Conservation (phyloP, 768 basidiomycete species). For the Glaciozyma martinii region DNA sequence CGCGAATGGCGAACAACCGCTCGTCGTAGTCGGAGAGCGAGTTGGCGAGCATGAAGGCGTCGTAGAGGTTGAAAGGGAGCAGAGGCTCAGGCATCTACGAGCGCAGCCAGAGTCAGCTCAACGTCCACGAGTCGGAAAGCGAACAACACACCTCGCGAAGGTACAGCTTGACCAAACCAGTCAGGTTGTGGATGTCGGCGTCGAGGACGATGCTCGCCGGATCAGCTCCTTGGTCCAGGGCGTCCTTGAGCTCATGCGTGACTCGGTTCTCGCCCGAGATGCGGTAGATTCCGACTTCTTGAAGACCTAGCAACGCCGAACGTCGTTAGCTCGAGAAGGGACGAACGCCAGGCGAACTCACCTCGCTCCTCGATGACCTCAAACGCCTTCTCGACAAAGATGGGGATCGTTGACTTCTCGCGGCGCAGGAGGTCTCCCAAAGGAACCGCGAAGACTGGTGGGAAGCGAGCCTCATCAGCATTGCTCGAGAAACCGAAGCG, state of each 20-base stretch:
- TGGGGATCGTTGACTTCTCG: slow-evolving; percentile 15
- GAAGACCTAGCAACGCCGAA: neutral
- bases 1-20: slow-evolving; percentile 28
- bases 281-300: slow-evolving; percentile 28
- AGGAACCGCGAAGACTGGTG: slow-evolving; percentile 22
- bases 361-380: slow-evolving; percentile 17
- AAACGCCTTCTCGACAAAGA: slow-evolving; percentile 11
- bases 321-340: too few species aligned
- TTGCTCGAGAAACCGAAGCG: too few species aligned
- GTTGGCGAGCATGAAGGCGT: slow-evolving; percentile 25
- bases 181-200: slow-evolving; percentile 31
- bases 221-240: slow-evolving; percentile 7
- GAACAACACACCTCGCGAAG: slow-evolving; percentile 8
- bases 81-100: slow-evolving; percentile 30
- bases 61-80: slow-evolving; percentile 23
- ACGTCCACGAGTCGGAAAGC: too few species aligned
- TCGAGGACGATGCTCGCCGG: neutral
- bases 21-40: slow-evolving; percentile 27
- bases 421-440: slow-evolving; percentile 12
- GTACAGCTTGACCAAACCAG: slow-evolving; percentile 31
- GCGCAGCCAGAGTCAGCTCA: too few species aligned
- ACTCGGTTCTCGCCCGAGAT: slow-evolving; percentile 27
- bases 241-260: slow-evolving; percentile 16
- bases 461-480: neutral
- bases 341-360: neutral